Base-by-base conservation (phyloP, 2,329 filamentous ascomycete genomes). In the Cladorrhinum sp. region DNA sequence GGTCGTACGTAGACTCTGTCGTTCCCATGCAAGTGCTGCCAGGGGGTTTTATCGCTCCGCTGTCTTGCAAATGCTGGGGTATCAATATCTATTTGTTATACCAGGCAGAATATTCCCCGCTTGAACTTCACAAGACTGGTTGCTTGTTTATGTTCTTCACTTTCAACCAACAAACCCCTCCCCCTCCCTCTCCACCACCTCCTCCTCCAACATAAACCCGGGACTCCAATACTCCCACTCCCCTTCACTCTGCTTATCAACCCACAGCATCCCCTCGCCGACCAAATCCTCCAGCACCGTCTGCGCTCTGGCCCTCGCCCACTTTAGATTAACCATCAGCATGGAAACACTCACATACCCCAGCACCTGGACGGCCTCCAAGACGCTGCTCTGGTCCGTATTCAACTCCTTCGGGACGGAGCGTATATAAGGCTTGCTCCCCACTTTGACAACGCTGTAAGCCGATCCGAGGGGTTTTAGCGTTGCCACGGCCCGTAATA, bases 171-270 rank as follows among this genome's bases (percentile, higher is more conserved):
- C 32, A 36, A 36, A 9, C 12, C 16, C 32, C 7, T 12, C n/a
- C 41, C 41, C 41, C 16, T 45, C 29, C 64, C 66, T 12, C 72
- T 16, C 23, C 3, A 41, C 3, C 13, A 65, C 66, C 27, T 70
- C 69, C 3, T 71, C 68, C 45, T 79, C 79, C 2, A 80, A 73
- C 79, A 93, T 91, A 63, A 90, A 91, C 0, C 88, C 86, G 0
- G 91, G 91, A 61, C 86, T 91, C 95, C 95, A 99, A 70, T 97
- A 99, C 75, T 98, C 93, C 74, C 88, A 92, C 77, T 98, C 93
- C 8, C 23, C 55, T 6, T 84, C 81, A 9, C 78, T 87, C 76
- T 97, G 92, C 66, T 85, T 86, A 75, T 99, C 95, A 5, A 98
- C 86, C 95, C 95, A 99, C 13, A 99, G 85, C 79, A 99, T 85